A percentile compares a stretch with the other conserved stretches of the same genome.
phyloP scores from a whole-genome alignment of 352 stramenopile genomes.

The Achlya hypogyna region DNA sequence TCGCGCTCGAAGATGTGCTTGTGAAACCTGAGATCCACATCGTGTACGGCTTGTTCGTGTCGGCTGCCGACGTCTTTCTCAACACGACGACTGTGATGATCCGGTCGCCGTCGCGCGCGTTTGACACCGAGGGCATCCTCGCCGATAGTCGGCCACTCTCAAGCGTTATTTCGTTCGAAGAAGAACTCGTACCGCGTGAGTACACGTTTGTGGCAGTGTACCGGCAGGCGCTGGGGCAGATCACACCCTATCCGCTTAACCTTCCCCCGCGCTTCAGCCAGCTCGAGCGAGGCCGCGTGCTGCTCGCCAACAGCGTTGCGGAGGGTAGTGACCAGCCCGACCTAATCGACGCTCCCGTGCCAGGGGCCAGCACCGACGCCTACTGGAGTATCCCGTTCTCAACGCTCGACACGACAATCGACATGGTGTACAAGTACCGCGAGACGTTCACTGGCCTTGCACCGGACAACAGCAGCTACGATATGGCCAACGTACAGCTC shows the following conservation, averaged over 20 bases:
- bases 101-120: conserved; percentile 58
- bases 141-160: conserved; percentile 67
- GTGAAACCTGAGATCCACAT: conserved; percentile 95
- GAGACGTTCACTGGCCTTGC: conserved; percentile 88
- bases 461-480: conserved; percentile 47
- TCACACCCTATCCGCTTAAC: conserved; percentile 85
- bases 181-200: conserved; percentile 56
- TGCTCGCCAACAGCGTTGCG: conserved; percentile 91
- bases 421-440: conserved; percentile 89
- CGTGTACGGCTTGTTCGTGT: conserved; percentile 87
- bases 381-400: conserved; percentile 71
- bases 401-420: conserved; percentile 63
- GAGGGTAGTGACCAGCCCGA: conserved; percentile 49
- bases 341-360: conserved; percentile 58
- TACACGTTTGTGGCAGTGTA: conserved; percentile 90
- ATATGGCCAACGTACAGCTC: conserved; percentile 65
- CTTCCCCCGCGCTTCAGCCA: conserved; percentile 89
- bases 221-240: conserved; percentile 37
- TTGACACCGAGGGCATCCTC: conserved; percentile 54
- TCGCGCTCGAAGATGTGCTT: conserved; percentile 92
- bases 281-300: conserved; percentile 88
- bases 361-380: conserved; percentile 39
- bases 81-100: conserved; percentile 86
- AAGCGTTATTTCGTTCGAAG: conserved; percentile 76
- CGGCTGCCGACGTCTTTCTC: conserved; percentile 83